phyloP scores from a whole-genome alignment of 495 filamentous ascomycete species.

The Neurospora terricola region DNA sequence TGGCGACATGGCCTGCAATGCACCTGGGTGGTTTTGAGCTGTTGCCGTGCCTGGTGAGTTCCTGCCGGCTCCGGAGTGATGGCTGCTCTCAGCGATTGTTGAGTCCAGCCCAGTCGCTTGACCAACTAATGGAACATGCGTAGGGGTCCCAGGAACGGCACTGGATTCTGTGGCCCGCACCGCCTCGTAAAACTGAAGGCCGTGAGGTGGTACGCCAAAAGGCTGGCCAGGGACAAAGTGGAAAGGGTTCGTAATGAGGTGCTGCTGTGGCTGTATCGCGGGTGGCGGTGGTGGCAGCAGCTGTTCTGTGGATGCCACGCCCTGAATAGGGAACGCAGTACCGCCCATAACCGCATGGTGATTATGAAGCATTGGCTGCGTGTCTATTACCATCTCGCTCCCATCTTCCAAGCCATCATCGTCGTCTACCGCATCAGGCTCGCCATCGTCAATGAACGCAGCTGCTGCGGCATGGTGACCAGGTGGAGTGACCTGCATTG shows the following conservation, averaged over 20 bases:
- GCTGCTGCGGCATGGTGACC: conserved; percentile 13
- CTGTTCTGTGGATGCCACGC: not conserved
- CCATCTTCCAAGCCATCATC: conserved; percentile 34
- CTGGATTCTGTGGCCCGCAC: not conserved
- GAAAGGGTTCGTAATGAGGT: conserved; percentile 7
- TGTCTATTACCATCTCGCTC: conserved; percentile 31
- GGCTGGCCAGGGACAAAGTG: conserved; percentile 9
- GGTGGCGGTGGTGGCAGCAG: conserved; percentile 5
- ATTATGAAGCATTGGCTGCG: conserved; percentile 12
- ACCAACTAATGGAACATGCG: not conserved
- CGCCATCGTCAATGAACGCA: conserved; percentile 20
- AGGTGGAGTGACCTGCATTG: not conserved
- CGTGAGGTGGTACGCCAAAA: conserved; percentile 1
- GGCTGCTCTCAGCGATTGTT: not conserved
- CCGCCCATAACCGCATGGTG: not conserved
- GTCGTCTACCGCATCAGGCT: conserved; percentile 29
- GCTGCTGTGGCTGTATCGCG: not conserved
- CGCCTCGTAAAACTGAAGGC: not conserved
- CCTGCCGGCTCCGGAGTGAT: not conserved
- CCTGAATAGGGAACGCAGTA: not conserved
- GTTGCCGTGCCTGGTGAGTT: not conserved
- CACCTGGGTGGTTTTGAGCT: not conserved
- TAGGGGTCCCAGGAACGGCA: not conserved
- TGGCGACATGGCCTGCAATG: not conserved
- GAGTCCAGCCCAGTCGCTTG: not conserved